Conservation (phyloP, 306 rosid species). For the Lathyrus oleraceus region DNA sequence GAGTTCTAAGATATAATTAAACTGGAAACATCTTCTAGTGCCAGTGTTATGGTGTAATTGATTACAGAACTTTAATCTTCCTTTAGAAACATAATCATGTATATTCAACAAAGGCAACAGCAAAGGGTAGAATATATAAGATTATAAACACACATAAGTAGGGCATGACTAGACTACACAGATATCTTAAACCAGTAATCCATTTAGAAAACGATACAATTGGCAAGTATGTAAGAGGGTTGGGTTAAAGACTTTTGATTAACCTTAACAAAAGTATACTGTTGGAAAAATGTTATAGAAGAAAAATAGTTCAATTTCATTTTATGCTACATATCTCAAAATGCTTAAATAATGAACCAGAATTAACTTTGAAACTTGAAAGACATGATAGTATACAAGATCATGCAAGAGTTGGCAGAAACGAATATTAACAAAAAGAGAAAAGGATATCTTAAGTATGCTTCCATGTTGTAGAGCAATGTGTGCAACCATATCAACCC, state of each 20-base stretch:
- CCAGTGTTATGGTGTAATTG: not conserved
- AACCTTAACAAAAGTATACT: not conserved
- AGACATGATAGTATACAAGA: constrained; percentile 1
- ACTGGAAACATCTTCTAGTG: constrained; percentile 17
- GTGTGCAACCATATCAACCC: constrained; percentile 90
- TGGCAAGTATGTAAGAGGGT: constrained; percentile 6
- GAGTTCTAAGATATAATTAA: not conserved
- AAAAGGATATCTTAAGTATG: constrained; percentile 87
- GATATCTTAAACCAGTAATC: constrained; percentile 16
- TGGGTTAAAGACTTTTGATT: not conserved
- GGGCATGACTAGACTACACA: constrained; percentile 15
- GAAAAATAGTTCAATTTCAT: not conserved
- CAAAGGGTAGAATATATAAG: constrained; percentile 15
- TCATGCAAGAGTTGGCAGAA: constrained; percentile 8
- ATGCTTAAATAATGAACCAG: constrained; percentile 17
- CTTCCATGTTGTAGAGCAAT: constrained; percentile 85
- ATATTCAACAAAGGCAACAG: not conserved
- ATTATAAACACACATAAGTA: not conserved
- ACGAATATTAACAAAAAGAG: constrained; percentile 29
- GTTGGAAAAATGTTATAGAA: not conserved
- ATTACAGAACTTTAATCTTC: not conserved
- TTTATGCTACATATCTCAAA: constrained; percentile 6
- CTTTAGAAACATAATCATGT: not conserved
- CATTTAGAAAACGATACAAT: constrained; percentile 24
- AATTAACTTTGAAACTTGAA: constrained; percentile 15